Base-by-base conservation (phyloP, 176 grass and related monocot species). In the Themeda triandra region DNA sequence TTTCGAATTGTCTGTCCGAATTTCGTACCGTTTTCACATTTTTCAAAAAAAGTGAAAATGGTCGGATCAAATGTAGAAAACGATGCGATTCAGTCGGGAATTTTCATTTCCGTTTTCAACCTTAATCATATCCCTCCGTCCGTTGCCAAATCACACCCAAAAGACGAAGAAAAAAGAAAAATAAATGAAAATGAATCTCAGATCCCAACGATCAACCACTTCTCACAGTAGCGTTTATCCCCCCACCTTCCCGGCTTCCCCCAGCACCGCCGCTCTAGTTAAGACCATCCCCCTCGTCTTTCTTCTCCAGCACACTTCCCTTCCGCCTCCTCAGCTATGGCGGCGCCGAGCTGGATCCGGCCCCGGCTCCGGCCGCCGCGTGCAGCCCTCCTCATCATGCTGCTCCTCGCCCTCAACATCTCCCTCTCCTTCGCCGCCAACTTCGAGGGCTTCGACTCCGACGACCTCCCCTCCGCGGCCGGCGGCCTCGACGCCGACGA, bases 401-500 rank as follows among this genome's bases (percentile, higher is more conserved):
- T 89, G n/a, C 86, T 93, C 4, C 49, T 92, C 46, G 78, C 81
- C 8, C 37, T 87, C 44, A n/a, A 83, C 75, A 77, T 92, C 69
- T 80, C 96, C 54, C 68, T 89, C 71, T 84, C 83, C 75, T 49
- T 92, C 62, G 84, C 93, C 21, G 88, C 93, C 51, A 88, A 99
- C 46, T 96, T 96, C 88, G 93, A 96, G 86, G 93, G 96, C 70
- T 96, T 98, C 80, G 96, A 94, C 65, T 90, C 93, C 66, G 91
- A 96, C 80, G 91, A 92, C 8, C 72, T 92, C n/a, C 80, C 80
- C 12, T 58, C 89, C 30, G 69, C 89, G 30, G 75, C 71, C 63
- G 93, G 64, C 24, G 87, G 78, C 60, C 45, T 71, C 48, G 80
- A 73, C 6, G 67, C 90, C 36, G 86, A 85, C 21, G 83, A 91